A percentile compares a stretch with the other conserved stretches of the same genome.
phyloP scores from a whole-genome alignment of 345 rosid species.

The Rubroshorea leprosula region DNA sequence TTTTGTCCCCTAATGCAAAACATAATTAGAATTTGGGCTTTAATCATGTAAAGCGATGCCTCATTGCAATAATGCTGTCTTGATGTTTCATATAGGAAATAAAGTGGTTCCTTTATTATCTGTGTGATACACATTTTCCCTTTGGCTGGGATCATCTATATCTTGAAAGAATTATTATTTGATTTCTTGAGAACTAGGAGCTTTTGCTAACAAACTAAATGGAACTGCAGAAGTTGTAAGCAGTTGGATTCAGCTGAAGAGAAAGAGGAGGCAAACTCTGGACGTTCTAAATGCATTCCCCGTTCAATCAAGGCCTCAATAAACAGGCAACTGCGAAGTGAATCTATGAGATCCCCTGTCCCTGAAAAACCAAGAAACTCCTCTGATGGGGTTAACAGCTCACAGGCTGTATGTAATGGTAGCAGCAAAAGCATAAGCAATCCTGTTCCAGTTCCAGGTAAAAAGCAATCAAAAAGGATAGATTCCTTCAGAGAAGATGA shows the following conservation, averaged over 20 bases:
- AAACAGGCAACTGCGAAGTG: conserved; percentile 49
- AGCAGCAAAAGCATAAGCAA: conserved; percentile 56
- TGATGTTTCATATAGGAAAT: too few relatives aligned
- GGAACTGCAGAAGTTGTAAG: conserved; percentile 49
- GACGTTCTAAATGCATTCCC: conserved; percentile 56
- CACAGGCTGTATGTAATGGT: conserved; percentile 27
- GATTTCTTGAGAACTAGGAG: too few relatives aligned
- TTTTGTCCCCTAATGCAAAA: too few relatives aligned
- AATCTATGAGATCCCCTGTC: conserved; percentile 65
- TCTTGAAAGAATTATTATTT: too few relatives aligned
- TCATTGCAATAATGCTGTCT: too few relatives aligned
- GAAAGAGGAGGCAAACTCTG: conserved; percentile 37
- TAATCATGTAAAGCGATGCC: too few relatives aligned
- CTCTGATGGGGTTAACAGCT: conserved; percentile 35
- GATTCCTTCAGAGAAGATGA: conserved; percentile 68
- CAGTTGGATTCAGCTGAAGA: conserved; percentile 43
- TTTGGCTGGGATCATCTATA: too few relatives aligned
- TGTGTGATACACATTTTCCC: too few relatives aligned
- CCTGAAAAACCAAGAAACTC: conserved; percentile 58
- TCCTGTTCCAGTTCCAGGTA: conserved; percentile 27
- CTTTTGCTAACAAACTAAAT: conserved; percentile 6
- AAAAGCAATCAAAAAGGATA: conserved; percentile 34
- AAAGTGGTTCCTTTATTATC: too few relatives aligned
- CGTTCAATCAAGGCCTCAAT: conserved; percentile 53
- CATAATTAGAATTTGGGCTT: too few relatives aligned